Percentiles rank a stretch among this genome's conserved stretches.
Conservation (phyloP, 441 rosid genomes). For the Raphanus hybrid region DNA sequence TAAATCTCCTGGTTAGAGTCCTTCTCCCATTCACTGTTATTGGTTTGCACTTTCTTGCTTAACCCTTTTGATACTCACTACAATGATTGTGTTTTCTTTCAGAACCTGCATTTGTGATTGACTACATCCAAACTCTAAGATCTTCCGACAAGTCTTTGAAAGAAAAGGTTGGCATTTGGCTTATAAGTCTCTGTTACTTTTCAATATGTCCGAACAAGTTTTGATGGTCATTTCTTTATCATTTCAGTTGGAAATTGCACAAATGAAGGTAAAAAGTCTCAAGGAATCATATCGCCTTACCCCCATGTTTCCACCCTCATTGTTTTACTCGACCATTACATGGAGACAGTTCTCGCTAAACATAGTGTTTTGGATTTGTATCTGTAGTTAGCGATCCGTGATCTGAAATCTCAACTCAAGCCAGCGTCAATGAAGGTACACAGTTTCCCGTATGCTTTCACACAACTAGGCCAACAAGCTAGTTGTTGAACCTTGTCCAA, state of each 20-base stretch:
- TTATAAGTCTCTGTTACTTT: neutral
- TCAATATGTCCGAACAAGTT: conserved; percentile 20
- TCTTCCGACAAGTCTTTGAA: conserved; percentile 79
- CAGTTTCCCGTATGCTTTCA: neutral
- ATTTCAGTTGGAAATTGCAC: conserved; percentile 84
- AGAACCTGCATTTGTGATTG: conserved; percentile 76
- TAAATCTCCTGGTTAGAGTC: conserved; percentile 72
- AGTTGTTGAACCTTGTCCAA: neutral
- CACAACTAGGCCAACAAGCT: neutral
- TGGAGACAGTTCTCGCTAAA: conserved; percentile 28
- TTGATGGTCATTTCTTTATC: conserved; percentile 24
- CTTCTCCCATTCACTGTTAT: conserved; percentile 19
- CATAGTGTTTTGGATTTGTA: conserved; percentile 27
- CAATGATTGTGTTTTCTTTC: conserved; percentile 34
- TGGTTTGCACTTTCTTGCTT: neutral
- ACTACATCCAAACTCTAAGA: conserved; percentile 77
- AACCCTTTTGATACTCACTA: neutral
- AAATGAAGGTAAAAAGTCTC: conserved; percentile 65
- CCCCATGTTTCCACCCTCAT: neutral
- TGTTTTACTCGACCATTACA: conserved; percentile 6
- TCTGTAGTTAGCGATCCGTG: conserved; percentile 91
- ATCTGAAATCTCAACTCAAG: conserved; percentile 88
- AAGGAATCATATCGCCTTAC: neutral
- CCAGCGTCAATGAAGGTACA: conserved; percentile 97
- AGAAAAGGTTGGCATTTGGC: conserved; percentile 66